Evolutionary conservation across 2,329 filamentous ascomycete species (phyloP).

Genomic region (Aspergillus sp.): DNA sequence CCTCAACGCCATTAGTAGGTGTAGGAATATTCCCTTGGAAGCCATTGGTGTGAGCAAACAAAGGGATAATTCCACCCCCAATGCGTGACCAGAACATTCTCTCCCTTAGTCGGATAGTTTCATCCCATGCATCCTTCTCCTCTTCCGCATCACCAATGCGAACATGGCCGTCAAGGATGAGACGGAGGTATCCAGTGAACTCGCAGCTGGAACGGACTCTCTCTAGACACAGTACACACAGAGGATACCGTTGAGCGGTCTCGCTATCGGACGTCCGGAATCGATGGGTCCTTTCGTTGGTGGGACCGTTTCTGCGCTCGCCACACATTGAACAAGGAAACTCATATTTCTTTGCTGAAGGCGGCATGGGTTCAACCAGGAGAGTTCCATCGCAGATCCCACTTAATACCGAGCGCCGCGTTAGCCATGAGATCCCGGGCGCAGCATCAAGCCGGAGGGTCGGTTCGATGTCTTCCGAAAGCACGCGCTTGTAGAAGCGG

Average conservation of each 20-base stretch:
- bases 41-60: conserved; percentile 40
- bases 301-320: conserved; percentile 70
- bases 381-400: conserved; percentile 83
- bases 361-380: conserved; percentile 83
- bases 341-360: conserved; percentile 55
- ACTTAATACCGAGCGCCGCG: conserved; percentile 77
- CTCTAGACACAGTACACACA: conserved; percentile 84
- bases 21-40: conserved; percentile 1
- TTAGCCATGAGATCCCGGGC: conserved; percentile 90
- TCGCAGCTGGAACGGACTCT: conserved; percentile 87
- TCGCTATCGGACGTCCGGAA: conserved; percentile 88
- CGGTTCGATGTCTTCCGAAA: conserved; percentile 91
- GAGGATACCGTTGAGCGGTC: conserved; percentile 81
- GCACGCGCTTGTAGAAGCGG: conserved; percentile 87
- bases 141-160: conserved; percentile 79
- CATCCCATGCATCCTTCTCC: conserved; percentile 89
- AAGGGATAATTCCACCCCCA: conserved; percentile 84
- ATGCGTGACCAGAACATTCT: conserved; percentile 97
- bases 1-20: not conserved
- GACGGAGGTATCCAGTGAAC: conserved; percentile 85
- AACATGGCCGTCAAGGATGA: conserved; percentile 92
- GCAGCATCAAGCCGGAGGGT: conserved; percentile 86
- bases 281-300: conserved; percentile 76
- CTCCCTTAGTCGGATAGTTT: conserved; percentile 84
- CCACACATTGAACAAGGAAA: conserved; percentile 84